phyloP scores from a whole-genome alignment of 345 rosid genomes.

The Brassica carinata region DNA sequence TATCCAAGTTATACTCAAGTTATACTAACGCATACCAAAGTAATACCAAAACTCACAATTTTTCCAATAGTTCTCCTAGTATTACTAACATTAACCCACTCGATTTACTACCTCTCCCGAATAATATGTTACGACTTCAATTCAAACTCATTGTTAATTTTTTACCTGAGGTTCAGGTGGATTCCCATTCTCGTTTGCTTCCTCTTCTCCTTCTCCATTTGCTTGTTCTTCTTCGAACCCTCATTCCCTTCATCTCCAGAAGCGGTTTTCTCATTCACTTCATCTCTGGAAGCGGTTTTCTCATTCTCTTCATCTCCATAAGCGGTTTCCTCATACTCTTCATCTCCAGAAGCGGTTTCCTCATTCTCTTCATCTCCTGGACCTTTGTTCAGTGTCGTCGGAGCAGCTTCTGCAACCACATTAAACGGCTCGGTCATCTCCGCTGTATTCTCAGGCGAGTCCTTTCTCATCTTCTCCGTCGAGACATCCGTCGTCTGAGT shows the following conservation, averaged over 20 bases:
- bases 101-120: too few species aligned
- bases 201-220: background rate
- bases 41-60: too few species aligned
- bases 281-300: background rate
- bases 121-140: background rate
- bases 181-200: background rate
- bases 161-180: background rate
- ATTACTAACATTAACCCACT: too few species aligned
- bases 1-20: too few species aligned
- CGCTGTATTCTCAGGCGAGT: background rate
- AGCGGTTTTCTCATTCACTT: background rate
- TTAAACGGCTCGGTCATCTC: background rate
- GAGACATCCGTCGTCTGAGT: background rate
- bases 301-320: background rate
- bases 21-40: too few species aligned
- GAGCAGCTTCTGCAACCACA: background rate
- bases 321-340: background rate
- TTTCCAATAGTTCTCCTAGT: too few species aligned
- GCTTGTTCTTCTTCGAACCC: background rate
- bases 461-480: background rate
- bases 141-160: background rate
- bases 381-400: background rate
- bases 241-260: background rate
- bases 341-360: background rate
- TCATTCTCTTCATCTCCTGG: background rate